Evolutionary conservation across 306 rosid species (phyloP).

Genomic region (barrel medic (Medicago truncatula)): DNA sequence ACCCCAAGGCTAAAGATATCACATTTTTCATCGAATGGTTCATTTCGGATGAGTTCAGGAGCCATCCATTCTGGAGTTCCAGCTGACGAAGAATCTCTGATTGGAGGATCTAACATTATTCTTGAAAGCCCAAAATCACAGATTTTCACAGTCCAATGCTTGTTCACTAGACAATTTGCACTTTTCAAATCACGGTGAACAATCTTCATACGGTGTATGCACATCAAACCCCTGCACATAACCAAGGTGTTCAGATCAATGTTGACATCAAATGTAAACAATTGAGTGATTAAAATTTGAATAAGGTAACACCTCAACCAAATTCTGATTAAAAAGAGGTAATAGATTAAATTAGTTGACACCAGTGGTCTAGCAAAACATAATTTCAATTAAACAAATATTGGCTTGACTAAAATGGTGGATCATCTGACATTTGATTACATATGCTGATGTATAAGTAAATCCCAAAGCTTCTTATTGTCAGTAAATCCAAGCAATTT

Average conservation of each 20-base stretch:
- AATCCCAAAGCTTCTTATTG: conserved; percentile 1
- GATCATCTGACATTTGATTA: neutral
- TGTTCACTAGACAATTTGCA: conserved; percentile 96
- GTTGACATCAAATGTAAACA: conserved; percentile 31
- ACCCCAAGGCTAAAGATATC: conserved; percentile 97
- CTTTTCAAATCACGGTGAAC: conserved; percentile 95
- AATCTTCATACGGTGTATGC: conserved; percentile 96
- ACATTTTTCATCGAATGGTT: conserved; percentile 93
- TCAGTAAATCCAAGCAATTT: neutral
- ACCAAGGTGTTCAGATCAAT: conserved; percentile 44
- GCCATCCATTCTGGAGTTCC: conserved; percentile 99
- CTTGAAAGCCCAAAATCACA: conserved; percentile 99
- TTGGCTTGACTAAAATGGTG: conserved; percentile 6
- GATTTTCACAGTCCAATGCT: conserved; percentile 91
- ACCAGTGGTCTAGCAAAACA: conserved; percentile 10
- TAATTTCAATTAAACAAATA: conserved; percentile 17
- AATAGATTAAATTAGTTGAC: neutral
- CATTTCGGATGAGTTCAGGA: conserved; percentile 94
- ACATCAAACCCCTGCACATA: conserved; percentile 88
- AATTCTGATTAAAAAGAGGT: neutral
- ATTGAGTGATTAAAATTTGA: conserved; percentile 3
- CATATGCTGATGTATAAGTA: neutral
- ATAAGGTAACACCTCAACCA: conserved; percentile 29
- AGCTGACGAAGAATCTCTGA: conserved; percentile 76
- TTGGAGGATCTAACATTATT: conserved; percentile 65